phyloP scores from a whole-genome alignment of 1,284 basidiomycete species.

The Ustilago trichophora region DNA sequence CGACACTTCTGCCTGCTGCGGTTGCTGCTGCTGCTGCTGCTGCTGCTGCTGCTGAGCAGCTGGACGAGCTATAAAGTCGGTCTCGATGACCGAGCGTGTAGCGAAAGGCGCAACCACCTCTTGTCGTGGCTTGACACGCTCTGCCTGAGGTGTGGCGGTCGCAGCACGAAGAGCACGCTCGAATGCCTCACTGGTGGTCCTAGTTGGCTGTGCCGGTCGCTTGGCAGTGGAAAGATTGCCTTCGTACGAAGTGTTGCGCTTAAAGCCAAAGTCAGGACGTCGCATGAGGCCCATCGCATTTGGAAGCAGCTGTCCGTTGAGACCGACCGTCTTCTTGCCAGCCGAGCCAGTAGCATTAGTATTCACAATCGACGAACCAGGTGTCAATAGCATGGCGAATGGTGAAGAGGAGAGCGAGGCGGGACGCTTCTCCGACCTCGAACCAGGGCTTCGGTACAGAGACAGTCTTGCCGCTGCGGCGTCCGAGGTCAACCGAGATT shows the following conservation, averaged over 20 bases:
- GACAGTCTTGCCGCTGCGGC: slow-evolving; percentile 10
- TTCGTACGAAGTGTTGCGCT: slow-evolving; percentile 36
- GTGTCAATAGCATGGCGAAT: slow-evolving; percentile 18
- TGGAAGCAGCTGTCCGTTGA: slow-evolving; percentile 16
- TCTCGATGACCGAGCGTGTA: slow-evolving; percentile 44
- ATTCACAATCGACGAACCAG: neutral
- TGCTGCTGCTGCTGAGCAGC: slow-evolving; percentile 2
- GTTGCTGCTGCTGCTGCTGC: no score
- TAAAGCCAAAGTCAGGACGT: slow-evolving; percentile 35
- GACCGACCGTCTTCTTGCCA: slow-evolving; percentile 17
- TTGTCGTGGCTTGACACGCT: slow-evolving; percentile 28
- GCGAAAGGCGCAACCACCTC: slow-evolving; percentile 30
- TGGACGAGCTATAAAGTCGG: slow-evolving; percentile 26
- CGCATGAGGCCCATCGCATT: slow-evolving; percentile 15
- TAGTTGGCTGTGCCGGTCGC: slow-evolving; percentile 17
- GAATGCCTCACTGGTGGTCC: slow-evolving; percentile 37
- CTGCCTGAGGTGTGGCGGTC: slow-evolving; percentile 21
- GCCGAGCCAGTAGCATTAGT: slow-evolving; percentile 1
- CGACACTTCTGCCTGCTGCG: neutral
- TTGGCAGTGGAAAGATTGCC: slow-evolving; percentile 9
- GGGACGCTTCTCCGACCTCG: slow-evolving; percentile 18
- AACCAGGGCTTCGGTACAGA: slow-evolving; percentile 18
- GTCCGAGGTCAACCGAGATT: neutral
- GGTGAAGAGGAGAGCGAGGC: slow-evolving; percentile 14
- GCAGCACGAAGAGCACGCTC: slow-evolving; percentile 39